Conservation (phyloP, 768 basidiomycete genomes). For the Mycena sanguinolenta region DNA sequence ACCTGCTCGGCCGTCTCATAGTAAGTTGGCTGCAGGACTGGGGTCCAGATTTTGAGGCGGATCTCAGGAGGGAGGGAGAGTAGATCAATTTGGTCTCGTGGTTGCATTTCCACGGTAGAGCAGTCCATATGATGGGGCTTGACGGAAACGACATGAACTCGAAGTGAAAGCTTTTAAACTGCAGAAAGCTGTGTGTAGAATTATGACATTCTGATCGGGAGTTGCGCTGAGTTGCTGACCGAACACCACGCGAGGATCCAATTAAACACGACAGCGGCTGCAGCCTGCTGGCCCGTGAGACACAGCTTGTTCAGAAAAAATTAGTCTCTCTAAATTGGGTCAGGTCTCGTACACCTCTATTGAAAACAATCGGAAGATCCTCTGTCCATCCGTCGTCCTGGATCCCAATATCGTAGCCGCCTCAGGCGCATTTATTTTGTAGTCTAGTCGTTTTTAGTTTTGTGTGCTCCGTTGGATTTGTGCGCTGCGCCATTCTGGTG, state of each 20-base stretch:
- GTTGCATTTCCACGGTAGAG: not conserved
- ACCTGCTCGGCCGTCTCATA: not conserved
- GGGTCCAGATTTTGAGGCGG: not conserved
- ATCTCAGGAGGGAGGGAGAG: not conserved
- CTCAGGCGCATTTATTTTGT: not conserved
- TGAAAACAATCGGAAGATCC: not conserved
- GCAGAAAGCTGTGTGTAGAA: too few relatives aligned
- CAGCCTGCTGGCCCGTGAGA: too few relatives aligned
- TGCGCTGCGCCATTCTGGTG: slow-evolving; percentile 11
- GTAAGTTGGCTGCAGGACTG: not conserved
- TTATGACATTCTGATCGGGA: too few relatives aligned
- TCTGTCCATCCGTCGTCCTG: not conserved
- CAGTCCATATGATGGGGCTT: not conserved
- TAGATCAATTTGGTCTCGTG: not conserved
- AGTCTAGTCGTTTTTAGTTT: not conserved
- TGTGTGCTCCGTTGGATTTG: slow-evolving; percentile 16
- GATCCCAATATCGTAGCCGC: too few relatives aligned
- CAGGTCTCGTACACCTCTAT: too few relatives aligned
- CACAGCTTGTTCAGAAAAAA: too few relatives aligned
- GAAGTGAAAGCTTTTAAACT: too few relatives aligned
- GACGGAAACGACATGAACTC: not conserved
- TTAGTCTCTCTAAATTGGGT: too few relatives aligned
- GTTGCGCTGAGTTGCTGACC: too few relatives aligned
- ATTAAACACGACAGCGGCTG: too few relatives aligned
- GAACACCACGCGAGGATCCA: too few relatives aligned